Base-by-base conservation (phyloP, 1,284 basidiomycete genomes). In the Hypsizygus ulmarius region DNA sequence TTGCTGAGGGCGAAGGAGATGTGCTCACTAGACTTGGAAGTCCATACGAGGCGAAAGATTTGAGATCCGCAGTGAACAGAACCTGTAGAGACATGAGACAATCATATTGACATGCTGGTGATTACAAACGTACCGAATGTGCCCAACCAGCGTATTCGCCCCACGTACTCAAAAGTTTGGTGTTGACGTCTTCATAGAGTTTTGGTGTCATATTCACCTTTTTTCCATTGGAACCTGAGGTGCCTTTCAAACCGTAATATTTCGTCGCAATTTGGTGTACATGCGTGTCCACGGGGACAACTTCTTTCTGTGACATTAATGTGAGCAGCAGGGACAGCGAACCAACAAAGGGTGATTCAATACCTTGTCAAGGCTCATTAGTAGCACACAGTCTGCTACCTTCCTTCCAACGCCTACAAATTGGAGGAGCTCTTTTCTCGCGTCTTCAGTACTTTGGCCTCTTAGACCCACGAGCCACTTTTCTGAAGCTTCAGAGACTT, bases 351-450 rank as follows among this genome's bases (percentile, higher is more conserved):
- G 8, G 37, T 36, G 9, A 14, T 10, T 8, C 50, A 67, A 5
- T 57, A 90, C 89, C 77, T 97, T 93, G 66, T 97, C 92, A 47
- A 98, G 67, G 57, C 92, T 93, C 90, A 99, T 98, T 18, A 99
- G 73, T 45, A 97, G 70, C 28, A 99, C 77, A 62, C 97, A 99
- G 63, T 98, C 96, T 0, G 91, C 93, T 0, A 97, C 94, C 66
- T 99, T 99, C 29, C 93, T 80, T 1, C 97, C 97, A 0, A 99
- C 92, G 0, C 97, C 97, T 37, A 91, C 81, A 55, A 93, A 82
- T 60, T 78, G 83, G 32, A 97, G 68, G 15, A 99, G 74, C 54
- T 88, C 81, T 29, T 78, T 74, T 49, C 94, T 74, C 12, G 91
- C 92, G 18, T 78, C 75, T 0, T 63, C 59, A 2, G 88, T 89